These are phyloP conservation scores for Capronia americana DNA, from an alignment of 2,329 filamentous ascomycete genomes.

Conservation along the genomic window DNA sequence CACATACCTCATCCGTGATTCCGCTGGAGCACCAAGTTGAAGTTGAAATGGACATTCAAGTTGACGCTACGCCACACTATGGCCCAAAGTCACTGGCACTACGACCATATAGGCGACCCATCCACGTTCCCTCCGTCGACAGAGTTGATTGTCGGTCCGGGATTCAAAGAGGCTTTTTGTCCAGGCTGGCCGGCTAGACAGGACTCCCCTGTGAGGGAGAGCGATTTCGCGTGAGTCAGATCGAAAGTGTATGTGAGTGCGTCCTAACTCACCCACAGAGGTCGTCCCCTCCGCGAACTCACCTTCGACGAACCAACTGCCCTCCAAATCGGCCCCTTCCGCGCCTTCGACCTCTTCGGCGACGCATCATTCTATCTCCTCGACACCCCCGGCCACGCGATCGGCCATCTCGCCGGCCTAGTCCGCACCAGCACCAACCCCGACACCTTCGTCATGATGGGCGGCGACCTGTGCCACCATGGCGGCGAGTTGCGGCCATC, in stretches of 20 bases:
- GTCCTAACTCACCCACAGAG: slow-evolving; percentile 35
- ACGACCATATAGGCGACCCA: slow-evolving; percentile 60
- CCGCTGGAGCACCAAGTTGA: not conserved
- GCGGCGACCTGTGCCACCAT: slow-evolving; percentile 57
- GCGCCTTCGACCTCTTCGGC: slow-evolving; percentile 50
- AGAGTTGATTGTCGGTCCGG: slow-evolving; percentile 60
- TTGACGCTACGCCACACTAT: slow-evolving; percentile 44
- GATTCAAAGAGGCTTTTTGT: slow-evolving; percentile 54
- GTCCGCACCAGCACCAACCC: slow-evolving; percentile 53
- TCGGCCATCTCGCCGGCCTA: slow-evolving; percentile 59
- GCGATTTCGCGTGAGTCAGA: slow-evolving; percentile 43
- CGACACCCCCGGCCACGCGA: slow-evolving; percentile 54
- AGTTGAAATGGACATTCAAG: not conserved
- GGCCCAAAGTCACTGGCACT: slow-evolving; percentile 40
- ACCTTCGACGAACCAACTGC: slow-evolving; percentile 39
- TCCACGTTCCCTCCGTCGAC: slow-evolving; percentile 55
- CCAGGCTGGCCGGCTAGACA: slow-evolving; percentile 56
- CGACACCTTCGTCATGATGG: slow-evolving; percentile 56
- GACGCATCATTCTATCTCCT: slow-evolving; percentile 50
- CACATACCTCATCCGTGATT: not conserved
- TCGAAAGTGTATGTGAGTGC: too few species aligned
- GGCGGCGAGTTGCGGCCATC: slow-evolving; percentile 44
- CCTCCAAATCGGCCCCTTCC: slow-evolving; percentile 45
- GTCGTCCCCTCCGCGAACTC: slow-evolving; percentile 39
- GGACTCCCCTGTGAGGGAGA: slow-evolving; percentile 46